Conservation (phyloP, 768 basidiomycete species). For the Trametes punicea region DNA sequence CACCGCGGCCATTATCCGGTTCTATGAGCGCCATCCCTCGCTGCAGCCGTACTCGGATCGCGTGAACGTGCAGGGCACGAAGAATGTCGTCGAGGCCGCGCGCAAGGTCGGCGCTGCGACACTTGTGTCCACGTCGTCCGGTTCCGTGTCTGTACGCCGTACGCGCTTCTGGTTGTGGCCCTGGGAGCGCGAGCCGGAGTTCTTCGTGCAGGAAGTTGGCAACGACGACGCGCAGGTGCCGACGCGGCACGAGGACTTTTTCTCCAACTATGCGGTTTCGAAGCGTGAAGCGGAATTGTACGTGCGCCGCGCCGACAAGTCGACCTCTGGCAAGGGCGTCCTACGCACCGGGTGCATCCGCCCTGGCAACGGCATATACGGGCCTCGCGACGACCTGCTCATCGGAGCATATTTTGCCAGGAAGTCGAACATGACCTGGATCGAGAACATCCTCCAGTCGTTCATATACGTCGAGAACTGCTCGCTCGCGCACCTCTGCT, state of each 20-base stretch:
- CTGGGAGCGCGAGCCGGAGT: constrained; percentile 59
- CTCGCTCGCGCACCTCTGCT: constrained; percentile 65
- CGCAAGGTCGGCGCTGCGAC: constrained; percentile 51
- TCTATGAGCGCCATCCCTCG: constrained; percentile 58
- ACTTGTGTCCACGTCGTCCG: constrained; percentile 73
- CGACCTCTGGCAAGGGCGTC: constrained; percentile 34
- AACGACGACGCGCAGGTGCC: constrained; percentile 59
- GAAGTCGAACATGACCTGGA: constrained; percentile 62
- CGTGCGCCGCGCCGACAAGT: constrained; percentile 42
- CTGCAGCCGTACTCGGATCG: constrained; percentile 52
- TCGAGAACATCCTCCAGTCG: constrained; percentile 52
- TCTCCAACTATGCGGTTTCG: constrained; percentile 75
- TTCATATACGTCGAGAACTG: constrained; percentile 78
- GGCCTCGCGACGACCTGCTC: constrained; percentile 70
- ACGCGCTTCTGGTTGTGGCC: constrained; percentile 70
- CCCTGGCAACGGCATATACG: constrained; percentile 77
- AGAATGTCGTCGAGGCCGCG: constrained; percentile 62
- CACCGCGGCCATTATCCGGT: constrained; percentile 75
- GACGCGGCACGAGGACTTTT: constrained; percentile 56
- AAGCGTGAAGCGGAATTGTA: constrained; percentile 55
- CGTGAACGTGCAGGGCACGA: constrained; percentile 66
- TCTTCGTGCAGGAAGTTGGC: constrained; percentile 59
- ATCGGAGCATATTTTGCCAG: constrained; percentile 62
- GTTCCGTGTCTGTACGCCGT: constrained; percentile 55
- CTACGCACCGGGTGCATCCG: constrained; percentile 71